phyloP scores from a whole-genome alignment of 257 asterid genomes.

The Solanum dulcamara region DNA sequence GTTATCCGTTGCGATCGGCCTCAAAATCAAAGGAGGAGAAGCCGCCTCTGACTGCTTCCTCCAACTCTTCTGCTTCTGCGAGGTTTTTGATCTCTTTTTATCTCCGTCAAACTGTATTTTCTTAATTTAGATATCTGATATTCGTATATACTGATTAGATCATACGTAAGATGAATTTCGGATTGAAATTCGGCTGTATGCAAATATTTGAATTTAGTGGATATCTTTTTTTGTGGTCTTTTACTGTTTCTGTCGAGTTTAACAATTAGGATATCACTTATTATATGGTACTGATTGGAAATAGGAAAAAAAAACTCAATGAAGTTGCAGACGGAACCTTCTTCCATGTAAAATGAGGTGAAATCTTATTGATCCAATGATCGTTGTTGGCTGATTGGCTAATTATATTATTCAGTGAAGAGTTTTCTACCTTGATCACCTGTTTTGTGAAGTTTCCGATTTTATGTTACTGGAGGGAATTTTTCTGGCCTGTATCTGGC shows the following conservation, averaged over 20 bases:
- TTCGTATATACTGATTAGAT: background rate
- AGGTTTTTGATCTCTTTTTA: conserved; percentile 14
- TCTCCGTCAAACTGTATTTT: background rate
- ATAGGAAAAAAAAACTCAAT: background rate
- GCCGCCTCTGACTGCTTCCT: conserved; percentile 40
- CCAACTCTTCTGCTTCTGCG: conserved; percentile 40
- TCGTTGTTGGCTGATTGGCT: background rate
- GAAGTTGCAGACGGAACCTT: background rate
- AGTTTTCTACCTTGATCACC: background rate
- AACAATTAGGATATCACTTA: background rate
- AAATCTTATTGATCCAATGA: background rate
- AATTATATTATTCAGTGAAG: background rate
- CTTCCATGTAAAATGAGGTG: background rate
- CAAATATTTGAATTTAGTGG: background rate
- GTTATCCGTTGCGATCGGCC: conserved; percentile 88
- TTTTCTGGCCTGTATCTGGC: background rate
- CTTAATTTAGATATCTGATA: background rate
- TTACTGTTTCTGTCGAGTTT: background rate
- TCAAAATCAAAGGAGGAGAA: conserved; percentile 52
- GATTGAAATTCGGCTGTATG: background rate
- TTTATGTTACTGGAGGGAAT: background rate
- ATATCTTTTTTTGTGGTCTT: background rate
- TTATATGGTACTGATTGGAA: background rate
- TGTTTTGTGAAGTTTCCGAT: background rate
- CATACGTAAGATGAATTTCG: background rate